Evolutionary conservation across 768 basidiomycete species (phyloP).

Genomic region (Termitomyces sp.): DNA sequence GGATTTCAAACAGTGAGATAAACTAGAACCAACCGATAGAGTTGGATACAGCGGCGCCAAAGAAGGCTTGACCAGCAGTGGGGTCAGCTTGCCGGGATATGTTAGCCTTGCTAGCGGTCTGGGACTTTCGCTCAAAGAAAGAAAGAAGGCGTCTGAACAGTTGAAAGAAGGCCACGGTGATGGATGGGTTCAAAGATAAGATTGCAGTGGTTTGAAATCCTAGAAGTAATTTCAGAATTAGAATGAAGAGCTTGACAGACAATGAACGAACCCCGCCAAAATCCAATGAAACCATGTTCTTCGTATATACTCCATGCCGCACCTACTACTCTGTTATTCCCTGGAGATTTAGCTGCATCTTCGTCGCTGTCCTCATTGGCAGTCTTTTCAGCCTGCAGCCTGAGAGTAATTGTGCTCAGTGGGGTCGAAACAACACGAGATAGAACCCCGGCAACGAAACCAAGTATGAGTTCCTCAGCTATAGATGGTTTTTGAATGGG

Average conservation of each 20-base stretch:
- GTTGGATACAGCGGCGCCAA: neutral
- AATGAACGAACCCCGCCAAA: neutral
- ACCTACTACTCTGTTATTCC: neutral
- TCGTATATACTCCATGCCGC: neutral
- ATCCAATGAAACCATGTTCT: neutral
- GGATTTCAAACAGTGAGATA: neutral
- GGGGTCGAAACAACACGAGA: neutral
- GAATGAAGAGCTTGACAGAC: neutral
- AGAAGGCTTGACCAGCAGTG: neutral
- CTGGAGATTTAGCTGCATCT: neutral
- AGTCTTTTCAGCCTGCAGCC: neutral
- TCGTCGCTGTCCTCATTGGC: too few species aligned
- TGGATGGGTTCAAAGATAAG: neutral
- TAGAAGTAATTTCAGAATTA: neutral
- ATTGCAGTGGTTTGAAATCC: neutral
- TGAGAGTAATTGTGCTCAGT: neutral
- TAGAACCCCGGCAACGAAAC: neutral
- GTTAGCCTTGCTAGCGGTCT: neutral
- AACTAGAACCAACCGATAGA: neutral
- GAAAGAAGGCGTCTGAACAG: neutral
- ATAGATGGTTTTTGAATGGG: neutral
- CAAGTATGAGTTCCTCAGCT: neutral
- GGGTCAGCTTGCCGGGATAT: neutral
- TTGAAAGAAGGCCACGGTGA: neutral
- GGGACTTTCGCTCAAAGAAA: neutral